Conservation (phyloP, 805 yeast genomes). For the Jamesozyma gamospora region DNA sequence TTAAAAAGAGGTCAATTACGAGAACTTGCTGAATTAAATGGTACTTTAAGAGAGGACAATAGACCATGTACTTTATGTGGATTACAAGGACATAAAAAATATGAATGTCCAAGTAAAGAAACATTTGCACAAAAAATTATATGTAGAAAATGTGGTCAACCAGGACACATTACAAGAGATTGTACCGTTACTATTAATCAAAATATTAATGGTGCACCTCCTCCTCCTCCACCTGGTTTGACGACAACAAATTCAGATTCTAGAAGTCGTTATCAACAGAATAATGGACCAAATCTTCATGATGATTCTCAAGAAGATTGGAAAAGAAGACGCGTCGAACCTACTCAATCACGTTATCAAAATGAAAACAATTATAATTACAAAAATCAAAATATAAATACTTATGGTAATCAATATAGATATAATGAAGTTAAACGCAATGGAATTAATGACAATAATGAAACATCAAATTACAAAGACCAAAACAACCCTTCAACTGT, state of each 20-base stretch:
- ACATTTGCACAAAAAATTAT: slow-evolving; percentile 46
- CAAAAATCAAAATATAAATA: no score
- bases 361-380: no score
- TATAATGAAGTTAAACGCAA: no score
- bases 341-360: no score
- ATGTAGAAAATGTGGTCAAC: slow-evolving; percentile 69
- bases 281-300: background rate
- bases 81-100: slow-evolving; percentile 51
- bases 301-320: background rate
- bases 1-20: slow-evolving; percentile 82
- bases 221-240: slow-evolving; percentile 1
- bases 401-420: background rate
- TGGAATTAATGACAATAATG: no score
- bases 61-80: slow-evolving; percentile 59
- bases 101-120: slow-evolving; percentile 51
- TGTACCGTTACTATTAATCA: slow-evolving; percentile 39
- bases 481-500: no score
- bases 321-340: slow-evolving; percentile 1
- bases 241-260: background rate
- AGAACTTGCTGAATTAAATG: slow-evolving; percentile 87
- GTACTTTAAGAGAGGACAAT: slow-evolving; percentile 79
- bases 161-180: slow-evolving; percentile 84
- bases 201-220: slow-evolving; percentile 3
- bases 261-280: background rate
- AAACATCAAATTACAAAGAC: no score